These are phyloP conservation scores for Fusarium caatingaense DNA, from an alignment of 2,329 filamentous ascomycete genomes.

Conservation along the genomic window DNA sequence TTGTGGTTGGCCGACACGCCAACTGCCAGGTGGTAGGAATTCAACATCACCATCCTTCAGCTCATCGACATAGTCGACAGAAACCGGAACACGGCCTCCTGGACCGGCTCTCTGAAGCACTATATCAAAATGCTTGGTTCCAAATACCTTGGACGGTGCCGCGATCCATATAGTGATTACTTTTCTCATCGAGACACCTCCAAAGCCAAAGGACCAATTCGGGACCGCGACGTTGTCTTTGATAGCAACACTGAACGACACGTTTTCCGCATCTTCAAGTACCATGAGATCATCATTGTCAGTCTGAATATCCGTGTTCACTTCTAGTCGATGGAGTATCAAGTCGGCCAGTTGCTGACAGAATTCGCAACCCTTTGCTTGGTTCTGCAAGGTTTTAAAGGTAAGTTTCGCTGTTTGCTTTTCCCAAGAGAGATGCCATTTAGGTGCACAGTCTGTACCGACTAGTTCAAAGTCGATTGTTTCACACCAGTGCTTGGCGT, in stretches of 20 bases:
- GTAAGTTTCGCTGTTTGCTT: neutral
- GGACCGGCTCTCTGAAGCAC: neutral
- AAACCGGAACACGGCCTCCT: neutral
- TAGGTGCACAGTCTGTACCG: neutral
- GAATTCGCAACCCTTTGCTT: neutral
- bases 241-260: no score
- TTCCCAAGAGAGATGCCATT: no score
- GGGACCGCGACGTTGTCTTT: neutral
- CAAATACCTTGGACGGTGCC: neutral
- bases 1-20: neutral
- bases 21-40: neutral
- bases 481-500: neutral
- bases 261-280: no score
- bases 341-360: neutral
- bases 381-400: neutral
- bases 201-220: neutral
- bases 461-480: neutral
- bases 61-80: neutral
- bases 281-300: neutral
- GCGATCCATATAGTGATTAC: neutral
- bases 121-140: neutral
- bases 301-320: no score
- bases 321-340: neutral
- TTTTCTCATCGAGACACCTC: neutral
- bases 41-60: neutral